Evolutionary conservation across 441 rosid species (phyloP).

Genomic region (Corymbia citriodora): DNA sequence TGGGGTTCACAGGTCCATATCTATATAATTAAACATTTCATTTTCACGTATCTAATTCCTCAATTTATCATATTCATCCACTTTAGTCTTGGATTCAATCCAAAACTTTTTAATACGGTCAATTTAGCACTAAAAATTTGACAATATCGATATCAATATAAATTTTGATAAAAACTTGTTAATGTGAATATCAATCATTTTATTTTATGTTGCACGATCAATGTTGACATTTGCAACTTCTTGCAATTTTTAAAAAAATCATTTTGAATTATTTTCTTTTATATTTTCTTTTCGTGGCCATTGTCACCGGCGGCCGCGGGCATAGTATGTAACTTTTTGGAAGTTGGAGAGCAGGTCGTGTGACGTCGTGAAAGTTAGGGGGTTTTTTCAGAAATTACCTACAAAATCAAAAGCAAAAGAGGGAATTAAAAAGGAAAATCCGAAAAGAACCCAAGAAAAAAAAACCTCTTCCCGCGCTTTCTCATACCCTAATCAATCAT

Average conservation of each 20-base stretch:
- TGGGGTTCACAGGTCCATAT: too few species aligned
- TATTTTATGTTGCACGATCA: fast-evolving
- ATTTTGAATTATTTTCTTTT: background rate
- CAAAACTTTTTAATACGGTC: fast-evolving
- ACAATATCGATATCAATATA: background rate
- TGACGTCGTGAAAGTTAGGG: background rate
- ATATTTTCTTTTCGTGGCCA: background rate
- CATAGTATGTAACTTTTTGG: fast-evolving
- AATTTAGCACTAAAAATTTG: fast-evolving
- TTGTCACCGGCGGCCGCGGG: fast-evolving
- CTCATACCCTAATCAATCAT: background rate
- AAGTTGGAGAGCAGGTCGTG: background rate
- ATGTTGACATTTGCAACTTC: fast-evolving
- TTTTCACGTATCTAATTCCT: background rate
- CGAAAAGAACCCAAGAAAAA: background rate
- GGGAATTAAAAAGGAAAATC: background rate
- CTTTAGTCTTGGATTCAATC: fast-evolving
- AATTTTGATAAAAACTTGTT: too few species aligned
- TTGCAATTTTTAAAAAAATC: background rate
- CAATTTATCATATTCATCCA: background rate
- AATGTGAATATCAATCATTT: fast-evolving
- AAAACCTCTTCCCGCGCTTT: background rate
- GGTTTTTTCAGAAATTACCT: background rate
- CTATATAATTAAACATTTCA: background rate
- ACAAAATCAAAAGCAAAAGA: background rate